phyloP scores from a whole-genome alignment of 169 alveolate genomes.

The Nephromyces sp. region DNA sequence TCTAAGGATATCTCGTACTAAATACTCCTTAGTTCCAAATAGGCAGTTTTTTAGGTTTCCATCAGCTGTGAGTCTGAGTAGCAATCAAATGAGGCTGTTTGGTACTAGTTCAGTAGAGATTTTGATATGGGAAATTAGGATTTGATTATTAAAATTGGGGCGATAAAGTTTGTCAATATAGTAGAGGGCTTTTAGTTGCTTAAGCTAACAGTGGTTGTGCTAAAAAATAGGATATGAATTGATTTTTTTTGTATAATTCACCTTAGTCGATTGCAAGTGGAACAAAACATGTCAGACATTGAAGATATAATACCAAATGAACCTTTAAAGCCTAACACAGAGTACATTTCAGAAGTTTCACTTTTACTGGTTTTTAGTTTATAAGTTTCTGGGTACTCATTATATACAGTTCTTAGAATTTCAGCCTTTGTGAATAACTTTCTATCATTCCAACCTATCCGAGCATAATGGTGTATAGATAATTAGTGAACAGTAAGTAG shows the following conservation, averaged over 20 bases:
- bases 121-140: too few species aligned
- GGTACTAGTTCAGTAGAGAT: too few species aligned
- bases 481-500: background rate
- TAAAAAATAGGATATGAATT: background rate
- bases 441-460: background rate
- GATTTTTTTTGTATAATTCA: background rate
- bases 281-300: conserved; percentile 4
- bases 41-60: conserved; percentile 22
- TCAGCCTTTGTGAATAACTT: conserved; percentile 1
- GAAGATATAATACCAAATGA: conserved; percentile 2
- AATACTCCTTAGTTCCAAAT: background rate
- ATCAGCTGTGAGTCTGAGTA: conserved; percentile 13
- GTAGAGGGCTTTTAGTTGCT: background rate
- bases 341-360: conserved; percentile 1
- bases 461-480: background rate
- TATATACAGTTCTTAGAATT: background rate
- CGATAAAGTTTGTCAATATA: background rate
- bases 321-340: background rate
- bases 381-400: background rate
- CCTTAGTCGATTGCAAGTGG: conserved; percentile 12
- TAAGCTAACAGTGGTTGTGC: background rate
- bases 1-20: background rate
- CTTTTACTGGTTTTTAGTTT: background rate
- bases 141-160: background rate
- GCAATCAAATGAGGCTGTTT: background rate